Evolutionary conservation across 177 flowering plant genomes (phyloP), one percentile per base, ranked within the genome.

Genomic region (Telopea speciosissima): DNA sequence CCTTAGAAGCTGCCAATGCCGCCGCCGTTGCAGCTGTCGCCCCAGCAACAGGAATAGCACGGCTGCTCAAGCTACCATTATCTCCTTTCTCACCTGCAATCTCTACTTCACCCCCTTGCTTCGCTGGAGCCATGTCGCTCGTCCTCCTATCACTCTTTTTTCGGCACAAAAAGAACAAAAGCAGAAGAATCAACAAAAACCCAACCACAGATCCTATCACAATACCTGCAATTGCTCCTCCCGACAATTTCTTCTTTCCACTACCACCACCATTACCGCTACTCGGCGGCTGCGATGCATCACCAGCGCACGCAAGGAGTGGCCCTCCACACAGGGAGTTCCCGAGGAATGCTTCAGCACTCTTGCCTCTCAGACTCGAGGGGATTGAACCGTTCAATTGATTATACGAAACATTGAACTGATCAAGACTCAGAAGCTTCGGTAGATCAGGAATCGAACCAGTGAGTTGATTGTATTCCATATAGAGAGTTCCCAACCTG

Each of bases 321-420:
- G 98, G 98, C 0, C 72, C 68, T 4, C 92, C 97, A 66, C 97
- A 93, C 7, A 93, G 88, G 0, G 85, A 76, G 72, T 85, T 95
- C n/a, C 98, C 95, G 1, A 40, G 40, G 60, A 96, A 91, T 0
- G 90, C 61, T 26, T 64, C 72, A 2, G 70, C 61, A 0, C 72
- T 63, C 66, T 74, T 59, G 8, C 33, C 61, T 1, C 83, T 68
- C 12, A 95, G 72, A n/a, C 66, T 66, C 22, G 62, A 8, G 0
- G 98, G 99, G 12, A 95, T 80, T 17, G 82, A 66, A 6, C 99
- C 99, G 31, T 74, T 86, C 23, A 96, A 73, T 10, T 52, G 75
- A 80, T 96, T 96, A 60, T 21, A 56, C 16, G 61, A 58, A 5
- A 58, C 61, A n/a, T 58, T 58, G 96, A 90, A 87, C 70, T 84